Evolutionary conservation across 176 grass and related monocot species (phyloP).

Genomic region (Areca catechu): DNA sequence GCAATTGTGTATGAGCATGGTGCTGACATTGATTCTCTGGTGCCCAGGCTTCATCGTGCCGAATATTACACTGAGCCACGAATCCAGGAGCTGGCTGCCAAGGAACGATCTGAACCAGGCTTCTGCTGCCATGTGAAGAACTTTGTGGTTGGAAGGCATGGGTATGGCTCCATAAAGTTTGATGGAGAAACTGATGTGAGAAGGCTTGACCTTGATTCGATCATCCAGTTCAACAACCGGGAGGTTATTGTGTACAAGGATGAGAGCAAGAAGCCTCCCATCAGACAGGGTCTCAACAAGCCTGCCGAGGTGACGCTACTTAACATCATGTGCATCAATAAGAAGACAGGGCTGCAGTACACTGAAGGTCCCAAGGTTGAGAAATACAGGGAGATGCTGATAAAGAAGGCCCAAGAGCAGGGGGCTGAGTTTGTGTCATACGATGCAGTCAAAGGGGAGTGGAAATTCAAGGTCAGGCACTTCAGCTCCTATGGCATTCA

Average conservation of each 20-base stretch:
- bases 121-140: slow-evolving; percentile 52
- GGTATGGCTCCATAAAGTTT: slow-evolving; percentile 72
- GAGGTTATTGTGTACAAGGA: slow-evolving; percentile 87
- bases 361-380: slow-evolving; percentile 39
- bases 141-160: slow-evolving; percentile 62
- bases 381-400: slow-evolving; percentile 60
- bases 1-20: slow-evolving; percentile 21
- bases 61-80: slow-evolving; percentile 69
- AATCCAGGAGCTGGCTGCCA: slow-evolving; percentile 71
- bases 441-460: slow-evolving; percentile 50
- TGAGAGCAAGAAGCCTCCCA: slow-evolving; percentile 58
- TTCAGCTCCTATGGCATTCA: slow-evolving; percentile 23
- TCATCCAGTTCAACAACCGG: slow-evolving; percentile 61
- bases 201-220: slow-evolving; percentile 56
- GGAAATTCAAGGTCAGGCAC: slow-evolving; percentile 90
- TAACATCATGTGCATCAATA: slow-evolving; percentile 70
- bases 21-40: slow-evolving; percentile 28
- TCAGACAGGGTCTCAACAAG: slow-evolving; percentile 79
- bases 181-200: slow-evolving; percentile 67
- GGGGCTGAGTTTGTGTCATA: slow-evolving; percentile 69
- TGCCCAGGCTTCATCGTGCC: slow-evolving; percentile 56
- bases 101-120: slow-evolving; percentile 58
- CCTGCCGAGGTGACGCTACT: slow-evolving; percentile 68
- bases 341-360: slow-evolving; percentile 50
- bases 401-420: slow-evolving; percentile 52